Evolutionary conservation across 2,329 filamentous ascomycete genomes (phyloP), one percentile per base, ranked within the genome.

Genomic region (Shiraia sp.): DNA sequence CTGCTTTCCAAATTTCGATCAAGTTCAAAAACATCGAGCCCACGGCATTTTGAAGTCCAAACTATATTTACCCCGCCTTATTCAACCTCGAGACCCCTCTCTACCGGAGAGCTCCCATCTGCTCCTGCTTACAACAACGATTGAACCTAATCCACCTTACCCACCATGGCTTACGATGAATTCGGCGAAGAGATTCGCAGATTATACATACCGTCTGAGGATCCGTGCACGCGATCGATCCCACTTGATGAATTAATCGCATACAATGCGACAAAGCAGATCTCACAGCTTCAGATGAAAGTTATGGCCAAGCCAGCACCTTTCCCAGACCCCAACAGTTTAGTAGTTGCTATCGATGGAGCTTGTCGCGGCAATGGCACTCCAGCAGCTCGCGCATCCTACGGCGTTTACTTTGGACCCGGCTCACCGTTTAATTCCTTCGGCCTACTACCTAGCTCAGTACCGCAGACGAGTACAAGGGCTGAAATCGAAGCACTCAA

Each of bases 341-440:
- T 58, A 10, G 49, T 59, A 2, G 49, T 61, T 31, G 45, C 42
- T 24, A 57, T 58, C 14, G 48, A 61, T 25, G 57, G 55, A 15
- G 52, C 52, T 1, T 62, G 59, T 35, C 45, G 50, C 6, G 37
- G 47, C 30, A 60, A 61, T 24, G 55, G 55, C 4, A 42, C 19
- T 2, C 35, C 42, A 9, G 29, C 26, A 6, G 46, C 55, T 1
- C 28, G 28, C 10, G 42, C 51, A n/a, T 43, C 41, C 1, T 47
- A 47, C 29, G 59, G 55, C 3, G 28, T 62, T 10, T 61, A 49
- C 40, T 49, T 53, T 25, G 46, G 46, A 8, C 39, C 37, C 10
- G 25, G 43, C 17, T 53, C 51, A 6, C 19, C 31, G 8, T 31
- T 35, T 16, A 42, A 51, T 33, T 30, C 40, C 30, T 30, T 41